Evolutionary conservation across 371 early-diverging fungal species (phyloP), one percentile per base, ranked within the genome.

Genomic region (Mucor indicus): DNA sequence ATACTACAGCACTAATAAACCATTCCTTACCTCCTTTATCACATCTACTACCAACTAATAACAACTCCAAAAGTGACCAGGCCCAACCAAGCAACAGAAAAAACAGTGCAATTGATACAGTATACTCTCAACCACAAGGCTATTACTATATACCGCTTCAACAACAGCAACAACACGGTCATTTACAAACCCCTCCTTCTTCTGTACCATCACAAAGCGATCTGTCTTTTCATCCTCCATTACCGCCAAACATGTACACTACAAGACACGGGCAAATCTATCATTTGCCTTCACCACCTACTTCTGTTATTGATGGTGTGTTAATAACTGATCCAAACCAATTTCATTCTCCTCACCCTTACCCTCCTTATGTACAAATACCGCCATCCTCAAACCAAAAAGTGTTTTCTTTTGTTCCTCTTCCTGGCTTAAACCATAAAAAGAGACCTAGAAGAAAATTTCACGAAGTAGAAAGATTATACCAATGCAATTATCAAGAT

Each of bases 381-480:
- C n/a, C n/a, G n/a, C n/a, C n/a, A n/a, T n/a, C n/a, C 29, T 4
- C 5, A 11, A 9, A 33, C n/a, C 66, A 64, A 48, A 81, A 81
- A 42, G 66, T 74, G 1, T 85, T 80, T 55, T 79, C 83, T 0
- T 85, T 85, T 62, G 83, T 85, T 0, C 67, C 86, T 2, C 56
- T 83, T 22, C 79, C 80, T 0, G 83, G 82, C 10, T 68, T 79
- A 13, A 79, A 78, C 46, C 75, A 79, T 31, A 84, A 83, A 57
- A 87, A 87, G 47, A 57, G 87, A 29, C 84, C 81, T n/a, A 69
- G 87, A 50, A 69, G 87, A 31, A 69, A 80, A 43, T 84, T 77
- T 37, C 82, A 85, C 50, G 87, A 87, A 57, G 83, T 87, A 27
- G 84, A 87, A 43, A 79, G 87, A 15, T 59, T 83, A 13, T 87